A percentile compares a stretch with the other conserved stretches of the same genome.
These are phyloP conservation scores for Circinella minor DNA, from an alignment of 371 early-diverging fungal genomes.

Conservation along the genomic window DNA sequence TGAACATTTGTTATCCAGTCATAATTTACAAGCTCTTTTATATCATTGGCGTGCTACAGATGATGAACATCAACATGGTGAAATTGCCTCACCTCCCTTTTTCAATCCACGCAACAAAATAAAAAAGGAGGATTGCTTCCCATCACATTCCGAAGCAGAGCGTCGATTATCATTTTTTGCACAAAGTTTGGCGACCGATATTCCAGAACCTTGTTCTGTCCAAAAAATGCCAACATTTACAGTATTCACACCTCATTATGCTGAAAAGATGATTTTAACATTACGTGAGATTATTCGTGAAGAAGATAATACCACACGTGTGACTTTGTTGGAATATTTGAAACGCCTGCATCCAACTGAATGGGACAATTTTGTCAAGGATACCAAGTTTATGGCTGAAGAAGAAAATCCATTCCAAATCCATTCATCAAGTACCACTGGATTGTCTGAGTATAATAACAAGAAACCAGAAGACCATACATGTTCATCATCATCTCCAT, in stretches of 20 bases:
- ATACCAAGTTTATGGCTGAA: constrained; percentile 84
- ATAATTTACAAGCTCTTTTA: constrained; percentile 75
- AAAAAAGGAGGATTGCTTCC: constrained; percentile 72
- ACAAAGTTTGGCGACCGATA: constrained; percentile 80
- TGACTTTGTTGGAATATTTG: constrained; percentile 86
- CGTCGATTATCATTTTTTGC: constrained; percentile 89
- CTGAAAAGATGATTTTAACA: constrained; percentile 86
- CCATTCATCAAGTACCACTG: too few relatives aligned
- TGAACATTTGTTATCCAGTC: constrained; percentile 81
- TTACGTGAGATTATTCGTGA: constrained; percentile 87
- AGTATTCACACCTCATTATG: constrained; percentile 90
- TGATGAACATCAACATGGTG: constrained; percentile 28
- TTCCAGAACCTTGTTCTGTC: constrained; percentile 83
- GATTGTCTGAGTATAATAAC: not conserved
- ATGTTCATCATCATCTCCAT: not conserved
- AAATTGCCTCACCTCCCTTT: constrained; percentile 78
- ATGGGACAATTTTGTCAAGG: constrained; percentile 92
- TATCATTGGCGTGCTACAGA: constrained; percentile 55
- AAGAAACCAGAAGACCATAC: not conserved
- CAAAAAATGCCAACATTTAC: constrained; percentile 88
- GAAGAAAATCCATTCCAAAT: constrained; percentile 44
- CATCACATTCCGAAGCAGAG: constrained; percentile 80
- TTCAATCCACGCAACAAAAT: constrained; percentile 70
- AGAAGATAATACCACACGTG: constrained; percentile 80
- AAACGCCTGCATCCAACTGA: constrained; percentile 84